phyloP scores from a whole-genome alignment of 2,329 filamentous ascomycete genomes.

The Salinomyces thailandicus region DNA sequence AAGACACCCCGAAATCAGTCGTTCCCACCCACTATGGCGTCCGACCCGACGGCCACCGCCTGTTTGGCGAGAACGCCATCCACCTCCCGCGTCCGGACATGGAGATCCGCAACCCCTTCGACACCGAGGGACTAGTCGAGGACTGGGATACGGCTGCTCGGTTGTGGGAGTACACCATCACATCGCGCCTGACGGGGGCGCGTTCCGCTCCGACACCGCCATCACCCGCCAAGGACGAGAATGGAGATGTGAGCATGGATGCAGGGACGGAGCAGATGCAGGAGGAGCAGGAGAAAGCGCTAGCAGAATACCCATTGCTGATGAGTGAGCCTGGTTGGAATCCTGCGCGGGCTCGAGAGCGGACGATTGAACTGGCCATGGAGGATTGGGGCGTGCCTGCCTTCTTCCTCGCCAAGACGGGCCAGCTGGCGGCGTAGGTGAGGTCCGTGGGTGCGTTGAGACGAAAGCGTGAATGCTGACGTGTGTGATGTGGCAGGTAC shows the following conservation, averaged over 20 bases:
- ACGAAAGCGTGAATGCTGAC: constrained; percentile 12
- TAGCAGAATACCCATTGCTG: constrained; percentile 81
- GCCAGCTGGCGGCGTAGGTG: constrained; percentile 67
- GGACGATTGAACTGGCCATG: constrained; percentile 92
- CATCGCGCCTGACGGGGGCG: constrained; percentile 72
- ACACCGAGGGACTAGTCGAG: constrained; percentile 77
- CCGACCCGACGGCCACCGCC: constrained; percentile 41
- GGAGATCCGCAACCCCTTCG: constrained; percentile 87
- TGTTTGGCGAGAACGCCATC: constrained; percentile 88
- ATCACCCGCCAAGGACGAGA: constrained; percentile 55
- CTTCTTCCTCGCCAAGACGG: constrained; percentile 83
- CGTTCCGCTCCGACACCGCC: constrained; percentile 61
- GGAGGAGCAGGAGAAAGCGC: constrained; percentile 56
- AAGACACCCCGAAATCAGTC: constrained; percentile 91
- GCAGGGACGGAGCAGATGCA: constrained; percentile 52
- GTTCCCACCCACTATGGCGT: constrained; percentile 79
- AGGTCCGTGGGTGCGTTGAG: neutral
- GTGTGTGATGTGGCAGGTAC: constrained; percentile 47
- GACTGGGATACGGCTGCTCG: constrained; percentile 89
- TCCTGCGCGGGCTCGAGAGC: constrained; percentile 74
- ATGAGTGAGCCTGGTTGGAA: constrained; percentile 97
- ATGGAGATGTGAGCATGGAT: constrained; percentile 41
- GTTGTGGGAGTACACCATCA: constrained; percentile 88
- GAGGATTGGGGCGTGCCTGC: constrained; percentile 93
- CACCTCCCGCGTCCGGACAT: constrained; percentile 64